Evolutionary conservation across 1,284 basidiomycete genomes (phyloP), one percentile per base, ranked within the genome.

Genomic region (Xerocomus alliaceus): DNA sequence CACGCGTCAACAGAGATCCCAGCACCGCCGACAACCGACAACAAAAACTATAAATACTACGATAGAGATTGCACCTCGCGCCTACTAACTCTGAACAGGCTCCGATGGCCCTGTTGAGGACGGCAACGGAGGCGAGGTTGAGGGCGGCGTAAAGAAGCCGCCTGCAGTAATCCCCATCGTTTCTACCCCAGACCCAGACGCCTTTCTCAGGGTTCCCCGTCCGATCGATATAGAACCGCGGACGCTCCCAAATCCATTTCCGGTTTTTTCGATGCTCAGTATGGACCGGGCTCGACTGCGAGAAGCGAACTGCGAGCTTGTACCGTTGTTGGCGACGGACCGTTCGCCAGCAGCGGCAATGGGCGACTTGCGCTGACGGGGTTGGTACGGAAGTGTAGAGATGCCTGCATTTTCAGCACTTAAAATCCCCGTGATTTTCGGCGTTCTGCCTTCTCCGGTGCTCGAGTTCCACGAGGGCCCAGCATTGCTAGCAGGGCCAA

Each of bases 71-170:
- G n/a, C 37, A 8, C 20, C 44, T 32, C 12, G 24, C n/a, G 5
- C 6, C 20, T 8, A 57, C 44, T 48, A 69, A 4, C 68, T 56
- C 26, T 48, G 49, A 24, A 58, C 50, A 24, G 41, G 11, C 17
- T 58, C 58, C 31, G 28, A 46, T 29, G 50, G 29, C 9, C 32
- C 34, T 2, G 35, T 12, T 29, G 26, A 39, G 15, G 49, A 45
- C 2, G 64, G 58, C 4, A 70, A 73, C 54, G 79, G 76, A 26
- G 79, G 77, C 3, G 73, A 75, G 44, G 75, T 70, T 34, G 75
- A 70, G 2, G 88, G 87, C 3, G 88, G 79, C n/a, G 81, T 78
- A 71, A 92, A 92, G 71, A 92, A 92, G 1, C 91, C 91, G 35
- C 80, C 82, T 32, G 89, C 90, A 32, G 87, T 91, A 55, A 92